Percentiles rank a stretch among this genome's conserved stretches.
Conservation (phyloP, 176 grass and related monocot genomes). For the Juncus effusus region DNA sequence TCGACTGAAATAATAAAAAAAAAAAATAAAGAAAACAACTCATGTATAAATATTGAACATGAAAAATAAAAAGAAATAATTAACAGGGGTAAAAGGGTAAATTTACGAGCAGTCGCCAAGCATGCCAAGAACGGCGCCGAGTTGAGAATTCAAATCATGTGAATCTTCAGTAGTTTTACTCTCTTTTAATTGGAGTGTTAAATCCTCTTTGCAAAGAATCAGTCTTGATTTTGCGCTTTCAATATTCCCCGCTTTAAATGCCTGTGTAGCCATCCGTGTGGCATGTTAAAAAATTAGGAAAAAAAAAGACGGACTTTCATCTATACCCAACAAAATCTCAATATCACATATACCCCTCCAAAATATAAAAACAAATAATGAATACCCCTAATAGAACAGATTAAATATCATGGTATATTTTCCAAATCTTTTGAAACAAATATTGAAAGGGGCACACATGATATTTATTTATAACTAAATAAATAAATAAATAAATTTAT, state of each 20-base stretch:
- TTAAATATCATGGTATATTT: too few species aligned
- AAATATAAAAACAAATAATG: too few species aligned
- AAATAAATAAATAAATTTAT: too few species aligned
- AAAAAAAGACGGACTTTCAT: background rate
- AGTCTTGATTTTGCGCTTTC: conserved; percentile 88
- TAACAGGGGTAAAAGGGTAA: conserved; percentile 2
- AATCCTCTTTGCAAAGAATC: conserved; percentile 77
- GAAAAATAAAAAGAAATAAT: conserved; percentile 7
- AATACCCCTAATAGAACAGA: too few species aligned
- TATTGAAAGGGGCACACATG: background rate
- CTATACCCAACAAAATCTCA: too few species aligned
- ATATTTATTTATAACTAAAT: background rate
- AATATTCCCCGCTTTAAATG: conserved; percentile 71
- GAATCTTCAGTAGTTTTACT: conserved; percentile 26
- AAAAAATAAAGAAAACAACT: conserved; percentile 24
- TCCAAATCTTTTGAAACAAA: background rate
- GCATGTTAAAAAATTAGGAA: conserved; percentile 6
- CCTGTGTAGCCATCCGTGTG: conserved; percentile 30
- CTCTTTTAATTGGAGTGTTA: conserved; percentile 72
- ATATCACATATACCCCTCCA: too few species aligned
- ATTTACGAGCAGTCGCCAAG: conserved; percentile 90
- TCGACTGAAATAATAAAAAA: conserved; percentile 48
- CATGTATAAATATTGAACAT: conserved; percentile 12
- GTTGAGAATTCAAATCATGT: conserved; percentile 77
- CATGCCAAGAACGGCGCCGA: conserved; percentile 91